These are phyloP conservation scores for Geotrichum phurueaensis DNA, from an alignment of 1,139 yeast species.

Conservation along the genomic window DNA sequence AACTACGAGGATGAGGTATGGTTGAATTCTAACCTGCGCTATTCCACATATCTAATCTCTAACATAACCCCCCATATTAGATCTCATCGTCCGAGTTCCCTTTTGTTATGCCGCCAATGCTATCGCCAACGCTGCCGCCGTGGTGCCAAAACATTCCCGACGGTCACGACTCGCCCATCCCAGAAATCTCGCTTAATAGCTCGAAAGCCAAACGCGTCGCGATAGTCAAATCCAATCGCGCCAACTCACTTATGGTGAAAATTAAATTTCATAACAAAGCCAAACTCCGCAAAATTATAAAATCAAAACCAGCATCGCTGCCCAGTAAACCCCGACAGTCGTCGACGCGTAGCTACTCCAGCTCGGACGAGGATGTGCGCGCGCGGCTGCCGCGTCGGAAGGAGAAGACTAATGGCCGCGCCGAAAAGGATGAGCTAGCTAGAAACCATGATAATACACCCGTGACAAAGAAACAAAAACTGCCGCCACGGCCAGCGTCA, in stretches of 20 bases:
- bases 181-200: neutral
- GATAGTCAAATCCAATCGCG: neutral
- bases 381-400: neutral
- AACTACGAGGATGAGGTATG: neutral
- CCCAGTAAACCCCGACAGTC: neutral
- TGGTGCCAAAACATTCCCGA: slow-evolving; percentile 7
- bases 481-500: slow-evolving; percentile 5
- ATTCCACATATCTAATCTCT: neutral
- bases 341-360: slow-evolving; percentile 8
- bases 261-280: slow-evolving; percentile 4
- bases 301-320: neutral
- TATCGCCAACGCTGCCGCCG: slow-evolving; percentile 13
- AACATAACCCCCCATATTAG: neutral
- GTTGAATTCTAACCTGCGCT: neutral
- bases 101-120: slow-evolving; percentile 11
- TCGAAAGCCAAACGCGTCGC: neutral
- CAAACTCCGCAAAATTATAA: neutral
- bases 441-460: neutral
- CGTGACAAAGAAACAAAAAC: neutral
- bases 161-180: neutral
- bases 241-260: slow-evolving; percentile 7
- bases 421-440: neutral
- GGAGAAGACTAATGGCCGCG: neutral
- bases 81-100: neutral
- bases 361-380: slow-evolving; percentile 2